phyloP scores from a whole-genome alignment of 352 stramenopile species.

The Phytophthora ohioensis region DNA sequence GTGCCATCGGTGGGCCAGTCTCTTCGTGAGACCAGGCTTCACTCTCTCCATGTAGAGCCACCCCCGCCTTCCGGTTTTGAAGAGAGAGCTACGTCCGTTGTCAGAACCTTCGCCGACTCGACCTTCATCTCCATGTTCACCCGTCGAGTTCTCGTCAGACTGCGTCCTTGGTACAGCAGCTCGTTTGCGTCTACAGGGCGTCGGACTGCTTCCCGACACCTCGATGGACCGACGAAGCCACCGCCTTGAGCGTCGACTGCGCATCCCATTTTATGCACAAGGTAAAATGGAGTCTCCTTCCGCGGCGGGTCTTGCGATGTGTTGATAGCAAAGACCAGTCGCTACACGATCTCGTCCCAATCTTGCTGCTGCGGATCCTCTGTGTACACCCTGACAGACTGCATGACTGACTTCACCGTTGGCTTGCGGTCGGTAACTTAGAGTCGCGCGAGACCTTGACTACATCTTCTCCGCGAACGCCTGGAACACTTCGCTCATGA shows the following conservation, averaged over 20 bases:
- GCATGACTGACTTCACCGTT: slow-evolving; percentile 8
- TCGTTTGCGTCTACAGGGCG: background rate
- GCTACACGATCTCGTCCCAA: background rate
- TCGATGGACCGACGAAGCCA: background rate
- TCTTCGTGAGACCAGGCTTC: background rate
- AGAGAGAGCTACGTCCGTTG: background rate
- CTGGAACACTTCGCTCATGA: no score
- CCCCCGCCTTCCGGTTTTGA: background rate
- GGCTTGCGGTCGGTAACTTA: background rate
- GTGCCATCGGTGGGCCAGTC: background rate
- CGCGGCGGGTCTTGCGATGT: background rate
- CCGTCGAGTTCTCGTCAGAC: no score
- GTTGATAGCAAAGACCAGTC: slow-evolving; percentile 2
- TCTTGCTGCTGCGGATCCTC: slow-evolving; percentile 5
- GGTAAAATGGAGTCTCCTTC: slow-evolving; percentile 7
- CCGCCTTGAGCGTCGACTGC: background rate
- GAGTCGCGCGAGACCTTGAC: no score
- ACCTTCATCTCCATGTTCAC: no score
- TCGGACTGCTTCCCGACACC: background rate
- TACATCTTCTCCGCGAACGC: no score
- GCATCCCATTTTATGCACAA: slow-evolving; percentile 6
- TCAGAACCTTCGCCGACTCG: no score
- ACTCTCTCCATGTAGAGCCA: background rate
- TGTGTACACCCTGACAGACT: background rate
- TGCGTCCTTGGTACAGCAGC: background rate